phyloP scores from a whole-genome alignment of 805 yeast genomes.

The Zygoascus biomembranicola region DNA sequence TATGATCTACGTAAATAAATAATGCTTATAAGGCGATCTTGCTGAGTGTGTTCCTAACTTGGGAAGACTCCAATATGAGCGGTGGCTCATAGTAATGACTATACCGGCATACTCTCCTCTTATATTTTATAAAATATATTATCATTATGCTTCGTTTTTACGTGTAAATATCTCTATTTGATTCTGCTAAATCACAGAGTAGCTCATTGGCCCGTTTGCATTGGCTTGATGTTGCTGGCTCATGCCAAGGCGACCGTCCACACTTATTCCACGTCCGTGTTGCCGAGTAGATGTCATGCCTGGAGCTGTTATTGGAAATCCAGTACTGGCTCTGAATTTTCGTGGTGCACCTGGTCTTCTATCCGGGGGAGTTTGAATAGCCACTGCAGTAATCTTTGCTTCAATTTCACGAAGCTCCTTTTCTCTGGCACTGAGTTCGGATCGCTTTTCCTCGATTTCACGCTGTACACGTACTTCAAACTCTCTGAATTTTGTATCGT shows the following conservation, averaged over 20 bases:
- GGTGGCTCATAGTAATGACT: background rate
- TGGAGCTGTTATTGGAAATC: background rate
- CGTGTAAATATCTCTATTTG: no score
- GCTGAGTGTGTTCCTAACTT: no score
- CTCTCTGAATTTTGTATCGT: constrained; percentile 7
- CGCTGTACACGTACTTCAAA: constrained; percentile 31
- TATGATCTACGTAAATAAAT: background rate
- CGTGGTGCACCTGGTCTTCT: background rate
- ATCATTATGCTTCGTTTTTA: no score
- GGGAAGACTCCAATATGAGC: background rate
- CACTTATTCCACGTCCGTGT: background rate
- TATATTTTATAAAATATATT: no score
- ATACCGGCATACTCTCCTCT: background rate
- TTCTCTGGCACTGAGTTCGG: constrained; percentile 31
- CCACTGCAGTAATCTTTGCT: constrained; percentile 18
- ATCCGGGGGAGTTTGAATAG: background rate
- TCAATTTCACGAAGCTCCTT: constrained; percentile 33
- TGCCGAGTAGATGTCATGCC: background rate
- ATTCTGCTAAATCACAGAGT: no score
- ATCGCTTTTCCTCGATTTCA: constrained; percentile 32
- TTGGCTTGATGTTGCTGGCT: background rate
- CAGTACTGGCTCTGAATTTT: background rate
- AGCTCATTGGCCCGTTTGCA: no score
- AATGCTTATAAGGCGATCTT: no score
- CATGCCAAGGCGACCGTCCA: background rate